Percentiles rank a stretch among this genome's conserved stretches.
Conservation (phyloP, 306 rosid species). For the Malus asiatica region DNA sequence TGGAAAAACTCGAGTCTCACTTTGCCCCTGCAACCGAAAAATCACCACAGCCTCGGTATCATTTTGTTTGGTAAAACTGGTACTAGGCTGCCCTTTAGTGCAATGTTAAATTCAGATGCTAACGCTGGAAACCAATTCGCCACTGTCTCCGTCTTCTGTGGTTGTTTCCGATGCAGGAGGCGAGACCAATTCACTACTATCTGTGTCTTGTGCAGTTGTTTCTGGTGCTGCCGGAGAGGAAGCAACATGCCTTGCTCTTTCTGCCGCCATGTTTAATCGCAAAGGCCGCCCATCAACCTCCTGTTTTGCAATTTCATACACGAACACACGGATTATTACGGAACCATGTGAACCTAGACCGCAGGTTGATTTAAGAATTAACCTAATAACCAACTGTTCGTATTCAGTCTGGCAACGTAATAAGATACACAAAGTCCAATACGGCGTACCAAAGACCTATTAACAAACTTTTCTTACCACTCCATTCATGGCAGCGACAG, state of each 20-base stretch:
- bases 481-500: conserved; percentile 62
- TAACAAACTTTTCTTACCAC: conserved; percentile 50
- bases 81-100: background rate
- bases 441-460: too few species aligned
- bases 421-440: too few species aligned
- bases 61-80: background rate
- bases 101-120: conserved; percentile 29
- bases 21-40: background rate
- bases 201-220: conserved; percentile 23
- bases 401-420: too few species aligned
- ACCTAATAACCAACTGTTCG: too few species aligned
- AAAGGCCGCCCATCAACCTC: conserved; percentile 74
- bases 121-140: conserved; percentile 55
- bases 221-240: conserved; percentile 25
- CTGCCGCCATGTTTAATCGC: conserved; percentile 57
- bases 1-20: background rate
- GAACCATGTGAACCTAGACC: background rate
- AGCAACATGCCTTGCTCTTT: conserved; percentile 20
- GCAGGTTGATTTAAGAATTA: too few species aligned
- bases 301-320: conserved; percentile 26
- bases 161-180: background rate
- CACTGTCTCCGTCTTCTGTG: conserved; percentile 16
- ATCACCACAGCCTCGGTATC: background rate
- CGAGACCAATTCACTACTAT: conserved; percentile 47
- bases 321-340: background rate